Conservation (phyloP, 2,329 filamentous ascomycete genomes). For the Pseudodiploospora longispora region DNA sequence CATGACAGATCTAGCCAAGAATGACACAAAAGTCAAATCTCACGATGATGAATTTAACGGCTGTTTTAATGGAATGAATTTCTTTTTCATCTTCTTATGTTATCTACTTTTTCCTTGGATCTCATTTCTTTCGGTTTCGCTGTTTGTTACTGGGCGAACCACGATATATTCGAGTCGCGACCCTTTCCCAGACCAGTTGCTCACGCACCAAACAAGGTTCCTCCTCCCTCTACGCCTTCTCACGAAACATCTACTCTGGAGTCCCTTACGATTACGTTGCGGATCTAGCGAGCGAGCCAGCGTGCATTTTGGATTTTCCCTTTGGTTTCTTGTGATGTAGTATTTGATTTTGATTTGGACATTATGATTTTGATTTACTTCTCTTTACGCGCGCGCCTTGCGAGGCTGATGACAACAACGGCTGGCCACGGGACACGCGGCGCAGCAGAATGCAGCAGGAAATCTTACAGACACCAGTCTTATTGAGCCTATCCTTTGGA, state of each 20-base stretch:
- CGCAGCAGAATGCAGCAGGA: conserved; percentile 7
- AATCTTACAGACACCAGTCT: conserved; percentile 9
- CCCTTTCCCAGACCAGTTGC: conserved; percentile 34
- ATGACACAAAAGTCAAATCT: conserved; percentile 25
- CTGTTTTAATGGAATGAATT: conserved; percentile 11
- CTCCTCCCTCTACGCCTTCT: conserved; percentile 25
- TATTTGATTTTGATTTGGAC: not conserved
- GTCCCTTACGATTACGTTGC: conserved; percentile 22
- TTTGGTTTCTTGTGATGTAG: conserved; percentile 3
- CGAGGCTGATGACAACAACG: conserved; percentile 3
- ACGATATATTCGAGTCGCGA: conserved; percentile 24
- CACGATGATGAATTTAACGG: conserved; percentile 27
- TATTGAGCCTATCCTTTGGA: conserved; percentile 5
- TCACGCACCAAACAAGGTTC: conserved; percentile 38
- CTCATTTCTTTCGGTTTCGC: conserved; percentile 8
- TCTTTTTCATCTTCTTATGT: conserved; percentile 15
- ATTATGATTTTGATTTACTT: not conserved
- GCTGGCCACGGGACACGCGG: conserved; percentile 3
- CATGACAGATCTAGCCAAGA: conserved; percentile 29
- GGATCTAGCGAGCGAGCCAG: conserved; percentile 29
- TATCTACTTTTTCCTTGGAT: conserved; percentile 11
- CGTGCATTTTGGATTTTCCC: conserved; percentile 15
- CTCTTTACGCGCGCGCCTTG: not conserved
- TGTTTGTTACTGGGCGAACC: conserved; percentile 13
- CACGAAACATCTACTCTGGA: conserved; percentile 22